These are phyloP conservation scores for Leptomonas seymouri DNA, from an alignment of 208 protist genomes.

Conservation along the genomic window DNA sequence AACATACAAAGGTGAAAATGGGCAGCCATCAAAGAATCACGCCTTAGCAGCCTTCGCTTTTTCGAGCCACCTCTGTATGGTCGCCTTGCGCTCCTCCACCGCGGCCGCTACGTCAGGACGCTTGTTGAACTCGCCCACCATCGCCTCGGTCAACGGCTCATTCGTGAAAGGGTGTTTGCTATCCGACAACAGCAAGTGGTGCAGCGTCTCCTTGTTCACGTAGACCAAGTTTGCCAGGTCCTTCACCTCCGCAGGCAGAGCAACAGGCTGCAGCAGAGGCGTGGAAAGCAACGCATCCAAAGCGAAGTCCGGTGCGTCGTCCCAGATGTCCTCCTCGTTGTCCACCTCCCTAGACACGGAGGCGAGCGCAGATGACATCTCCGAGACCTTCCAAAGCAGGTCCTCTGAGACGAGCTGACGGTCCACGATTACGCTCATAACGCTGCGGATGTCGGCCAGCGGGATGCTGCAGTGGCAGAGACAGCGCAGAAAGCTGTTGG, in stretches of 20 bases:
- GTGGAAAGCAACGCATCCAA: constrained; percentile 83
- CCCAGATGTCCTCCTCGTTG: constrained; percentile 81
- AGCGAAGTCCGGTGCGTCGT: constrained; percentile 87
- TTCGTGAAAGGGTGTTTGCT: constrained; percentile 92
- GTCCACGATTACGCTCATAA: constrained; percentile 61
- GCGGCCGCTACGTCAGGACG: constrained; percentile 63
- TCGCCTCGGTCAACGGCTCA: constrained; percentile 84
- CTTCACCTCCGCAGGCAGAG: constrained; percentile 83
- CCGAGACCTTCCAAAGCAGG: constrained; percentile 61
- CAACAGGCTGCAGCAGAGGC: constrained; percentile 78
- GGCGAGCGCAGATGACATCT: constrained; percentile 59
- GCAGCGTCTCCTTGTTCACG: constrained; percentile 84
- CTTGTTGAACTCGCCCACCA: constrained; percentile 82
- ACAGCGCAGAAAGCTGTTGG: constrained; percentile 73
- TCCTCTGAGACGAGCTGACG: constrained; percentile 73
- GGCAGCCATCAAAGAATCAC: not conserved
- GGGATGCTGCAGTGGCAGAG: constrained; percentile 82
- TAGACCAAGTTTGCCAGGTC: constrained; percentile 78
- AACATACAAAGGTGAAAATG: not conserved
- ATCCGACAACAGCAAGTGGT: constrained; percentile 86
- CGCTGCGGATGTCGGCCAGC: constrained; percentile 49
- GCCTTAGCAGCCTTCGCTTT: constrained; percentile 39
- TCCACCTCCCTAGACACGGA: constrained; percentile 59
- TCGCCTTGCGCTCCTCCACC: constrained; percentile 50
- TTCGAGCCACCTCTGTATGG: constrained; percentile 65